Base-by-base conservation (phyloP, 768 basidiomycete species). In the Podaxis carcinomalis region DNA sequence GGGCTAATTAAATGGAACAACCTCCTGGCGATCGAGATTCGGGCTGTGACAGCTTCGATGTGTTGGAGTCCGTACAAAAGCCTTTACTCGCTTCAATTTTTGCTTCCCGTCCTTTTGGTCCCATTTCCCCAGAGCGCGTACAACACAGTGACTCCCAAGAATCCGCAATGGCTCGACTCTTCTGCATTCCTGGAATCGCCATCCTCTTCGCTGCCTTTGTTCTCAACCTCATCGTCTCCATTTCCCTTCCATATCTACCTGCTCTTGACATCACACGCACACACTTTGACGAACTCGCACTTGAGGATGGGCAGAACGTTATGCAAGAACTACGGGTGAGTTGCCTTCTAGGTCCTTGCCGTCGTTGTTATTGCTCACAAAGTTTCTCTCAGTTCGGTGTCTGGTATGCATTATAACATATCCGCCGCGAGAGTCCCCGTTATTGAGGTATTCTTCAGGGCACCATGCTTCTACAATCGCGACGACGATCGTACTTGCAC, bases 171-270 rank as follows among this genome's bases (percentile, higher is more conserved):
- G 66, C 71, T 28, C 79, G 84, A 63, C 66, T 72, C 25, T 84
- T 87, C 74, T 87, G 86, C 68, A 75, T 90, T 62, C 85, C 86
- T 2, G 87, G 84, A 35, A 59, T 90, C 56, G 69, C 85, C 63
- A 76, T 80, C 63, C 70, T 78, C 37, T 75, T 83, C 66, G 73
- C 71, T 47, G 89, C 90, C 27, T 81, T 90, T 61, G 79, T 87
- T 1, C 80, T 92, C 63, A 82, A 81, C 65, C 76, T 91, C 68
- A 74, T 92, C 63, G 82, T 85, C 35, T 85, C 89, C 11, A 78
- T 92, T 52, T 92, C 90, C 14, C 75, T 91, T 2, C 90, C 91
- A 0, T 85, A 75, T 73, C 77, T 92, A 21, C 77, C 85, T 19
- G 83, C 80, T 0, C 75, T 91, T 65, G 90, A 91, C 72, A 77